Percentiles rank a stretch among this genome's conserved stretches.
These are phyloP conservation scores for Boechera retrofracta DNA, from an alignment of 345 rosid species.

Conservation along the genomic window DNA sequence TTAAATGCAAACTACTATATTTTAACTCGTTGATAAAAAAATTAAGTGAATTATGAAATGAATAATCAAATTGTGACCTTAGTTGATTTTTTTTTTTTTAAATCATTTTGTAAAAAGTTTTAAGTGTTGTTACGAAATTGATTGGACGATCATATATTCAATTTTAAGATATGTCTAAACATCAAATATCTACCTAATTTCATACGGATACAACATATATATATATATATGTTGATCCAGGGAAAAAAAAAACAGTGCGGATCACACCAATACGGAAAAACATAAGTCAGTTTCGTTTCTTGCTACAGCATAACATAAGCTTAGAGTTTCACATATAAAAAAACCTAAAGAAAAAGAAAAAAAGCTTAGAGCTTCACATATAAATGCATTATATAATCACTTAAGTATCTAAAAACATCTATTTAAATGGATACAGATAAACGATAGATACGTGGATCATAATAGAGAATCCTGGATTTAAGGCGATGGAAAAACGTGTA, in stretches of 20 bases:
- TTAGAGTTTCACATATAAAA: background rate
- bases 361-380: background rate
- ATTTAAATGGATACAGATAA: conserved; percentile 14
- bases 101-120: background rate
- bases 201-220: too few relatives aligned
- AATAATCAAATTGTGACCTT: background rate
- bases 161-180: too few relatives aligned
- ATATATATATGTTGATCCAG: too few relatives aligned
- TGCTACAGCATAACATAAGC: background rate
- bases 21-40: background rate
- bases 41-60: background rate
- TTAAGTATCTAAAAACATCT: background rate
- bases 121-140: too few relatives aligned
- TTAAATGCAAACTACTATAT: background rate
- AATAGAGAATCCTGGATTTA: background rate
- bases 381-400: background rate
- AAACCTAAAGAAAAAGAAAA: too few relatives aligned
- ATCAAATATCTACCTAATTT: too few relatives aligned
- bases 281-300: background rate
- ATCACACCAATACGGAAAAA: too few relatives aligned
- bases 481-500: background rate
- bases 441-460: conserved; percentile 19
- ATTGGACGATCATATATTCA: too few relatives aligned
- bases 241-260: too few relatives aligned
- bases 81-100: background rate